Percentiles rank a stretch among this genome's conserved stretches.
phyloP scores from a whole-genome alignment of 2,329 filamentous ascomycete species.

The Colletotrichum euphorbiae region DNA sequence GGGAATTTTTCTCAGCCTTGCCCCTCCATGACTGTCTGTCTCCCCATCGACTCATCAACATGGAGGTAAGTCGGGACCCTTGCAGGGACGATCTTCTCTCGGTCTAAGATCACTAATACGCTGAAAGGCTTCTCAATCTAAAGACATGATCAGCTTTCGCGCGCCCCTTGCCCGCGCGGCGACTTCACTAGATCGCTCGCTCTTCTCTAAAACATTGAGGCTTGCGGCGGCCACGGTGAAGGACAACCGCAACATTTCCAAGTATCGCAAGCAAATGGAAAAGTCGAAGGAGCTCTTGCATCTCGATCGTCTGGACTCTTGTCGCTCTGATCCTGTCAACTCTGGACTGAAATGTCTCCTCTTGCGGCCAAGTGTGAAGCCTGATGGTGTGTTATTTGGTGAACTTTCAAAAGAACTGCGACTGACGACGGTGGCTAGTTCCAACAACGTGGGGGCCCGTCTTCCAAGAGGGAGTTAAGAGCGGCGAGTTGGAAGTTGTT shows the following conservation, averaged over 20 bases:
- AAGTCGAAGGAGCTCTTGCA: conserved; percentile 74
- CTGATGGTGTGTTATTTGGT: conserved; percentile 55
- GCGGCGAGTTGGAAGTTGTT: conserved; percentile 75
- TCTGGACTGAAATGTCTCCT: conserved; percentile 72
- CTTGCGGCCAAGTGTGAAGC: conserved; percentile 66
- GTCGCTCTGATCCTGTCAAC: conserved; percentile 72
- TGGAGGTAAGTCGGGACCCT: conserved; percentile 33
- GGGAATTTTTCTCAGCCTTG: conserved; percentile 46
- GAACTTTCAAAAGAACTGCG: neutral
- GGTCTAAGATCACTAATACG: neutral
- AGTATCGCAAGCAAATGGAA: conserved; percentile 74
- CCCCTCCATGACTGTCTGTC: conserved; percentile 34
- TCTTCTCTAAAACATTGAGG: conserved; percentile 82
- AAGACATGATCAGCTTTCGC: conserved; percentile 72
- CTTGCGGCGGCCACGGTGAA: conserved; percentile 82
- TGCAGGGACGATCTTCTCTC: neutral
- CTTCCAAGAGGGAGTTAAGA: conserved; percentile 75
- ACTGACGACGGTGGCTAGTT: conserved; percentile 54
- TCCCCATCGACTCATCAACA: conserved; percentile 36
- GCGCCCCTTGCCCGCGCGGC: conserved; percentile 85
- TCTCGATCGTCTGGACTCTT: conserved; percentile 71
- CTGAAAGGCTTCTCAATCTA: conserved; percentile 29
- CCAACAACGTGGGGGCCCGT: conserved; percentile 80
- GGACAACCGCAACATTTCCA: conserved; percentile 80
- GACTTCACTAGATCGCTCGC: conserved; percentile 82